A percentile compares a stretch with the other conserved stretches of the same genome.
phyloP scores from a whole-genome alignment of 495 filamentous ascomycete species.

The Aspergillus steynii region DNA sequence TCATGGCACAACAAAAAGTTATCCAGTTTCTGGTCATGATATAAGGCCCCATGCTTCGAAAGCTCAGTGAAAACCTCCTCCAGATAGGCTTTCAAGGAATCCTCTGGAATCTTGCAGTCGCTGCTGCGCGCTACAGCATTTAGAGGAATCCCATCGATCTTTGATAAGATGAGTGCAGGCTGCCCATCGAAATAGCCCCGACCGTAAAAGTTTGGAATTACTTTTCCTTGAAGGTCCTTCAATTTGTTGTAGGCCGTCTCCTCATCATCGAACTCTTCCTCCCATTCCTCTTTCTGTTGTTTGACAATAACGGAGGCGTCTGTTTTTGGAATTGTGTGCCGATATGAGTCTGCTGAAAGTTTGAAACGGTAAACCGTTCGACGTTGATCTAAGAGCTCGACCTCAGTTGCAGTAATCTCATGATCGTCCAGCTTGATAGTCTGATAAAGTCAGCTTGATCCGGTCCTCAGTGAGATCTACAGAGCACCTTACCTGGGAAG shows the following conservation, averaged over 20 bases:
- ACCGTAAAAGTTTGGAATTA: constrained; percentile 13
- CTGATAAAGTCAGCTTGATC: too few relatives aligned
- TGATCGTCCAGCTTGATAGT: too few relatives aligned
- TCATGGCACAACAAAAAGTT: constrained; percentile 15
- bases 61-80: constrained; percentile 8
- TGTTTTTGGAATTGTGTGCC: too few relatives aligned
- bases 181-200: constrained; percentile 12
- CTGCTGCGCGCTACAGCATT: constrained; percentile 6
- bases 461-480: too few relatives aligned
- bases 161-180: constrained; percentile 12
- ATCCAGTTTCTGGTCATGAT: constrained; percentile 15
- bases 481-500: too few relatives aligned
- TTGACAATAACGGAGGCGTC: constrained; percentile 9
- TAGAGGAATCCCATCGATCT: constrained; percentile 10
- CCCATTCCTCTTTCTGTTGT: constrained; percentile 15
- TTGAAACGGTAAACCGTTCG: too few relatives aligned
- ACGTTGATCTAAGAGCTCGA: too few relatives aligned
- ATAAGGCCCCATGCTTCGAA: constrained; percentile 10
- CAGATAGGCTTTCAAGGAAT: constrained; percentile 2
- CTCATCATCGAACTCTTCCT: constrained; percentile 3
- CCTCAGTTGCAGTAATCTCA: too few relatives aligned
- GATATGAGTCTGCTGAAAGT: too few relatives aligned
- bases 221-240: constrained; percentile 11
- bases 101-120: constrained; percentile 1
- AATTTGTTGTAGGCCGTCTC: constrained; percentile 7